Percentiles rank a stretch among this genome's conserved stretches.
phyloP scores from a whole-genome alignment of 345 rosid species.

The Anacardium occidentale region DNA sequence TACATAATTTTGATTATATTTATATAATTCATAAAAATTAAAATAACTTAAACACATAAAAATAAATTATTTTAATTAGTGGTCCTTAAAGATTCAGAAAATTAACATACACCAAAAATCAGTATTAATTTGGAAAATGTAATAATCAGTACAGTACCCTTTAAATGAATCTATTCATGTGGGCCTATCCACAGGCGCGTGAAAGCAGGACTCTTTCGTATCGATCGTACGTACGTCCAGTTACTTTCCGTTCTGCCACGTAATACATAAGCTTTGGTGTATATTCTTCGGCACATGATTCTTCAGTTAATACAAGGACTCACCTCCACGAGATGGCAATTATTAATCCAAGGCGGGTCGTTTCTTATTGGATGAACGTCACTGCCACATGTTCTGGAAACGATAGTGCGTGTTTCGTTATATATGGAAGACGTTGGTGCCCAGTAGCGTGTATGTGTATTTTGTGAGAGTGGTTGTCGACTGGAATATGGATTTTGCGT shows the following conservation, averaged over 20 bases:
- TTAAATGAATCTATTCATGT: no score
- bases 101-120: no score
- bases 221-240: constrained; percentile 17
- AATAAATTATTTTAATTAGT: no score
- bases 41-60: no score
- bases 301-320: background rate
- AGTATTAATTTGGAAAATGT: no score
- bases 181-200: background rate
- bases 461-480: no score
- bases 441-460: background rate
- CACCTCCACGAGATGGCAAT: constrained; percentile 26
- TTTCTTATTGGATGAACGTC: background rate
- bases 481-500: constrained; percentile 43
- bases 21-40: no score
- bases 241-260: constrained; percentile 10
- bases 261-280: background rate
- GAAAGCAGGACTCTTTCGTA: constrained; percentile 3
- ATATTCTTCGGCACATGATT: background rate
- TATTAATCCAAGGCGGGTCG: constrained; percentile 33
- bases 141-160: no score
- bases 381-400: background rate
- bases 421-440: background rate
- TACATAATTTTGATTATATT: no score
- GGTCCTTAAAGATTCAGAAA: no score
- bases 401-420: background rate